Base-by-base conservation (phyloP, 768 basidiomycete genomes). In the Dendrothele bispora region DNA sequence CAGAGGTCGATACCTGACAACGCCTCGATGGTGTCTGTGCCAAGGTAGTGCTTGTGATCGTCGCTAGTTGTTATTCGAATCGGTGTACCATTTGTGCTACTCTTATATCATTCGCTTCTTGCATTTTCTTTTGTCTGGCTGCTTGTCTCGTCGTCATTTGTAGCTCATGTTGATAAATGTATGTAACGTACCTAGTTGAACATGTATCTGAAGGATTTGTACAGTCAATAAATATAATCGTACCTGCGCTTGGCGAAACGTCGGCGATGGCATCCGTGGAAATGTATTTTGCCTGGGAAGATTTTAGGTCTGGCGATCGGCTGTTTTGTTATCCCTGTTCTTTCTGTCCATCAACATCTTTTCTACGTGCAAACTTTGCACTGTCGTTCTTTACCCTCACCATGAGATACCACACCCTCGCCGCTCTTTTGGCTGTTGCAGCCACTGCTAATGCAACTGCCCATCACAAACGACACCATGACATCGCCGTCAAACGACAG, bases 391-490 rank as follows among this genome's bases (percentile, higher is more conserved):
- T 59, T 25, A 56, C 53, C 18, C 43, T 45, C 50, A 57, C 58
- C 53, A 81, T 82, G 79, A 76, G 70, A 61, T 56, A 77, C 52
- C 63, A 64, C 53, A 53, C 68, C 53, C 54, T 79, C 36, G 58
- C 71, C 62, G 58, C 74, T 64, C 64, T 83, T 64, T 75, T 79
- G 32, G 61, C 69, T 28, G 53, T 76, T 46, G 54, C 78, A 54
- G 55, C 61, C 38, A 56, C 59, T 25, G 67, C 61, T 48, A 61
- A 69, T 54, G 78, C 74, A 29, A 59, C 36, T 27, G 30, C 67
- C 42, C 61, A 59, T 14, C 47, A 63, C 22, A 61, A 64, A 45
- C 63, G 63, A 30, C 68, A 60, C 50, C 77, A 77, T 54, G 59
- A 56, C 49, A 52, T 72, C 14, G 63, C 61, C 37, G 70, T 73